Base-by-base conservation (phyloP, 371 early-diverging fungal species). In the Mucor plumbeus region DNA sequence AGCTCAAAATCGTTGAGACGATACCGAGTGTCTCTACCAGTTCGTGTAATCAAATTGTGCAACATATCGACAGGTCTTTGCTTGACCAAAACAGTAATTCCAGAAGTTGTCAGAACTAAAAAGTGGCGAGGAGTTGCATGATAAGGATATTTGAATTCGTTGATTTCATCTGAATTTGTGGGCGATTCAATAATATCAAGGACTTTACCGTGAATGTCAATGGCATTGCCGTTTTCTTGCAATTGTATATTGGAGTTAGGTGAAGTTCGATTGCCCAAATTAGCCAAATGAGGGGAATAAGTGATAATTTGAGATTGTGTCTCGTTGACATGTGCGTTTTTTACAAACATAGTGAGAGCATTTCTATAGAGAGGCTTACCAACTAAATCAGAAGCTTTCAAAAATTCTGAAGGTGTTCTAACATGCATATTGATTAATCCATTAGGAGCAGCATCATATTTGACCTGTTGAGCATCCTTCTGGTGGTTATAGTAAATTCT, bases 21-120 rank as follows among this genome's bases (percentile, higher is more conserved):
- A 6, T 76, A 59, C 6, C 70, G 26, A 17, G 63, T 60, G 40
- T 72, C 68, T 13, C 15, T 15, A 7, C 41, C 34, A 19, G 53
- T 53, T 31, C 7, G 67, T 4, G 64, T 58, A 35, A 91, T 55
- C 14, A 92, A 67, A 33, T 80, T 79, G 34, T 86, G 81, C 14
- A 94, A 69, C 73, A 90, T 82, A 69, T 94, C 94, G 10, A 93
- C 84, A 17, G 95, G 95, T 33, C 94, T 82, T 57, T 88, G 91
- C 75, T 94, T 90, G 35, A 76, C 70, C 13, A 92, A 75, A 15
- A 92, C 72, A 9, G 77, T 78, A 36, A 93, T 71, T 5, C 93
- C 95, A 21, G 87, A 79, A 48, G 94, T 93, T 5, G 96, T 93
- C 56, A 95, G 79, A 10, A 94, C 85, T 6, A 91, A 77, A 72